phyloP scores from a whole-genome alignment of 495 filamentous ascomycete species.

The Cetradonia linearis region DNA sequence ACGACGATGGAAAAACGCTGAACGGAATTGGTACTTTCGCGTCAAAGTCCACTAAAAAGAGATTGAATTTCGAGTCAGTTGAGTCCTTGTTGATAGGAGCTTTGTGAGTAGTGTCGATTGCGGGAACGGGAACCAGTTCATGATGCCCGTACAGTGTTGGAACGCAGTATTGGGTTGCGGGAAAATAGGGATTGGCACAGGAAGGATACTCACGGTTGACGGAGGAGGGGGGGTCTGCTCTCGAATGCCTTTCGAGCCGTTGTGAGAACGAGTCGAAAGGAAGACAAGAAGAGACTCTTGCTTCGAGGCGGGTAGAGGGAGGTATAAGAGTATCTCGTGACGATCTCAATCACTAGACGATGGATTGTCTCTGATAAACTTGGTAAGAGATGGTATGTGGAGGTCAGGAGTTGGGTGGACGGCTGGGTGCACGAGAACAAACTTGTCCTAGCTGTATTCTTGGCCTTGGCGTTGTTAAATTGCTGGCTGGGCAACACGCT shows the following conservation, averaged over 20 bases:
- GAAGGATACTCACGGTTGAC: conserved; percentile 66
- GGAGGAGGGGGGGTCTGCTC: conserved; percentile 74
- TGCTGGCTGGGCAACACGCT: conserved; percentile 13
- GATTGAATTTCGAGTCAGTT: neutral
- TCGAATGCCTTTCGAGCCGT: conserved; percentile 87
- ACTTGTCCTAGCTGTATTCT: conserved; percentile 1
- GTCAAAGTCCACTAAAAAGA: conserved; percentile 66
- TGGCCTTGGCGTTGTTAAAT: conserved; percentile 2
- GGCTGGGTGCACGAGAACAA: neutral
- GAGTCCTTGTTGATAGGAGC: too few species aligned
- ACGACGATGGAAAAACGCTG: conserved; percentile 99
- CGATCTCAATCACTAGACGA: neutral
- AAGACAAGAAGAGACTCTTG: conserved; percentile 87
- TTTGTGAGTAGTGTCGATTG: too few species aligned
- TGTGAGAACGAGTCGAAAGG: conserved; percentile 69
- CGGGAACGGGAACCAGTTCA: neutral
- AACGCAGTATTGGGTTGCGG: neutral
- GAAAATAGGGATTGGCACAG: neutral
- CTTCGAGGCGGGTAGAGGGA: conserved; percentile 36
- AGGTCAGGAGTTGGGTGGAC: conserved; percentile 2
- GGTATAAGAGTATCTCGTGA: conserved; percentile 6
- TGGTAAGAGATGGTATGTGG: neutral
- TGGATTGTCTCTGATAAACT: neutral
- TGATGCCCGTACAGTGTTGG: neutral
- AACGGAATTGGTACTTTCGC: conserved; percentile 97